phyloP scores from a whole-genome alignment of 2,329 filamentous ascomycete genomes.

The Aspergillus amoenus region DNA sequence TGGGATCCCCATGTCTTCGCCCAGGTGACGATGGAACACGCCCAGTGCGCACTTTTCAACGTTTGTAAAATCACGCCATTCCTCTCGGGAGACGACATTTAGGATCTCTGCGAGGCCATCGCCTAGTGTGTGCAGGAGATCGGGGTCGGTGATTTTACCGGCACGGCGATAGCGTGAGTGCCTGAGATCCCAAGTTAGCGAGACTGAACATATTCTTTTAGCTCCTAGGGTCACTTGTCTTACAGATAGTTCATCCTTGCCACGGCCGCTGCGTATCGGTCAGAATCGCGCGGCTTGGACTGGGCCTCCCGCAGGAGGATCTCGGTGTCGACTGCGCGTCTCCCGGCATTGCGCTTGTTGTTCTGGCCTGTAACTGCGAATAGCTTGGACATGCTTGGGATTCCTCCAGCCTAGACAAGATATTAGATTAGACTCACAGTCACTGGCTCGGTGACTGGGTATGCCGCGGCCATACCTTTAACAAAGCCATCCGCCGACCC shows the following conservation, averaged over 20 bases:
- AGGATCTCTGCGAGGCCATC: constrained; percentile 63
- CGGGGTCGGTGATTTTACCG: constrained; percentile 56
- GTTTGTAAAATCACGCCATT: constrained; percentile 64
- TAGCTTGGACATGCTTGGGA: constrained; percentile 50
- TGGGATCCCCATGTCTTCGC: constrained; percentile 65
- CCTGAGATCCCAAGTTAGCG: too few species aligned
- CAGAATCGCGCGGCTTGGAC: constrained; percentile 34
- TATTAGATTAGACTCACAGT: not conserved
- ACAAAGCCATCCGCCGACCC: constrained; percentile 24
- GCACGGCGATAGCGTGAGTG: constrained; percentile 46
- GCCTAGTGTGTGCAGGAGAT: constrained; percentile 59
- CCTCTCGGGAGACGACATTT: constrained; percentile 59
- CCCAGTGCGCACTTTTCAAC: constrained; percentile 64
- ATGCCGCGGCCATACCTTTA: constrained; percentile 22
- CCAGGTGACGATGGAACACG: constrained; percentile 62
- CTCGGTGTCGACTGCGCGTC: constrained; percentile 50
- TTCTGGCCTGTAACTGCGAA: constrained; percentile 49
- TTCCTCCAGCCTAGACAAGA: constrained; percentile 44
- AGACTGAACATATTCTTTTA: too few species aligned
- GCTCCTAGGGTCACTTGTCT: not conserved
- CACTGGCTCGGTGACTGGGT: too few species aligned
- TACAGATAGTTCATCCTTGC: constrained; percentile 59
- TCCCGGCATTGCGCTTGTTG: constrained; percentile 42
- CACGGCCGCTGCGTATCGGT: constrained; percentile 47
- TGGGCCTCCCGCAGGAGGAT: constrained; percentile 47